Conservation (phyloP, 495 filamentous ascomycete genomes). For the Xylaria scruposa region DNA sequence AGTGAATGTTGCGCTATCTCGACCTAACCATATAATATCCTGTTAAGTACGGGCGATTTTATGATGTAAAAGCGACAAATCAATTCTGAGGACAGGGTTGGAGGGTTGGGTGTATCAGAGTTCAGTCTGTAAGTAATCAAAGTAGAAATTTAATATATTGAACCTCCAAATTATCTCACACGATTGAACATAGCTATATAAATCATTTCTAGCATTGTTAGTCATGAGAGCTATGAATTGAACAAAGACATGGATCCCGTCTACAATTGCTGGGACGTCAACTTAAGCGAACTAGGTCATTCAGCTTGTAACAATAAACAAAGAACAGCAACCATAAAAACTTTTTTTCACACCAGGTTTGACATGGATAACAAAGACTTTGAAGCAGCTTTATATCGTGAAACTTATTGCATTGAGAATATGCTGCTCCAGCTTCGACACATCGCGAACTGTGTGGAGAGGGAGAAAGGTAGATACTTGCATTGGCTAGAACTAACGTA, state of each 20-base stretch:
- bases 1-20: neutral
- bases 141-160: neutral
- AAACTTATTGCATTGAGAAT: neutral
- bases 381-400: neutral
- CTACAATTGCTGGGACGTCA: neutral
- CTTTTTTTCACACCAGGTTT: neutral
- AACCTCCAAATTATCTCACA: neutral
- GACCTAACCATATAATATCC: neutral
- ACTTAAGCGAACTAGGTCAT: neutral
- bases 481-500: neutral
- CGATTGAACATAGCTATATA: neutral
- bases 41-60: neutral
- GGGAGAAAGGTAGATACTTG: neutral
- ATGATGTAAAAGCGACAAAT: neutral
- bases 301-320: neutral
- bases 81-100: neutral
- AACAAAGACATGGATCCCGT: neutral
- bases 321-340: neutral
- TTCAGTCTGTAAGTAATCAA: neutral
- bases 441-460: neutral
- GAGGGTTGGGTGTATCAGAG: neutral
- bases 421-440: neutral
- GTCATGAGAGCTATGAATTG: neutral
- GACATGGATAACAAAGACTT: neutral
- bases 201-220: neutral